A percentile compares a stretch with the other conserved stretches of the same genome.
These are phyloP conservation scores for Wallacemonas collosoma DNA, from an alignment of 208 protist species.

Conservation along the genomic window DNA sequence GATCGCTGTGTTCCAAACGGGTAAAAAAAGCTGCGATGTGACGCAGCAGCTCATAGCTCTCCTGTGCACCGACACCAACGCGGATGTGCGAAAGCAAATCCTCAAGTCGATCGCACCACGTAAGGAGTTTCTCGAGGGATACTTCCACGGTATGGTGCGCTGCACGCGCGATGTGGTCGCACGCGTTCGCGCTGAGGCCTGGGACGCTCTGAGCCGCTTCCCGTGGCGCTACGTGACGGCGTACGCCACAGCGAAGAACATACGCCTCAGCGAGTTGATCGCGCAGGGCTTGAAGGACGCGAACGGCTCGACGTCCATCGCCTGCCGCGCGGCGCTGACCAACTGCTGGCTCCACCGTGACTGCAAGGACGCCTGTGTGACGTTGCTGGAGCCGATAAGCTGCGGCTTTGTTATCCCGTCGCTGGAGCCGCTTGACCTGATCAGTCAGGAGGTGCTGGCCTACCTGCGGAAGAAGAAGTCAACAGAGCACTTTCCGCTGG, in stretches of 20 bases:
- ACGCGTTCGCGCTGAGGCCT: conserved; percentile 79
- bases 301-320: conserved; percentile 70
- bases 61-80: conserved; percentile 76
- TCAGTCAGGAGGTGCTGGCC: conserved; percentile 59
- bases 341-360: conserved; percentile 89
- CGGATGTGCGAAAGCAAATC: conserved; percentile 82
- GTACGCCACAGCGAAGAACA: conserved; percentile 67
- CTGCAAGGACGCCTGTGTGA: conserved; percentile 57
- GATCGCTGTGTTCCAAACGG: conserved; percentile 79
- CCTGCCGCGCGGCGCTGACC: conserved; percentile 74
- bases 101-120: conserved; percentile 67
- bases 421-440: conserved; percentile 58
- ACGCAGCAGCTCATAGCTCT: conserved; percentile 85
- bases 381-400: conserved; percentile 68
- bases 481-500: conserved; percentile 38
- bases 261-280: conserved; percentile 56
- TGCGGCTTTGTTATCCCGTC: conserved; percentile 39
- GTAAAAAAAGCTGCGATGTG: conserved; percentile 84
- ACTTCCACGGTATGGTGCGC: conserved; percentile 87
- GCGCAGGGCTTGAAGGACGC: conserved; percentile 60
- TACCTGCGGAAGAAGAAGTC: conserved; percentile 60
- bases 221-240: conserved; percentile 84
- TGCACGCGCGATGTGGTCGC: conserved; percentile 75
- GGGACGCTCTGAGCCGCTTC: conserved; percentile 84
- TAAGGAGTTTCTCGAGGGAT: conserved; percentile 89